Base-by-base conservation (phyloP, 768 basidiomycete genomes). In the Cantharellus cinnabarinus region DNA sequence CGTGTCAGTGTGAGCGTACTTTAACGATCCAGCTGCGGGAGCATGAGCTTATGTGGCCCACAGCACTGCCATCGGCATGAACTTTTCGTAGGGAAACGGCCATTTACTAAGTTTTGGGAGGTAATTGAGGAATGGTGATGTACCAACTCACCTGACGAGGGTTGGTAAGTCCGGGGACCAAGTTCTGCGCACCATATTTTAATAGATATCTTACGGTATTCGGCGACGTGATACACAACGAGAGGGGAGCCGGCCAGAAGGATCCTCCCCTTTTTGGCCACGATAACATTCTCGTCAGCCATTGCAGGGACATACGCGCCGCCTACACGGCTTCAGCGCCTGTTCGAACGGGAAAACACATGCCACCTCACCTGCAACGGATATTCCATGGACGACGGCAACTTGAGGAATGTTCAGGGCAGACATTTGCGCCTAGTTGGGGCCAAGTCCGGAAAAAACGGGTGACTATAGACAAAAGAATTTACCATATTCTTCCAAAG, bases 271-370 rank as follows among this genome's bases (percentile, higher is more conserved):
- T 94, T 90, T 61, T 91, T 85, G 61, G 82, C 80, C 40, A 89
- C 87, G 62, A 89, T 91, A 64, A 89, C 77, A 62, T 89, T 91
- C 70, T 91, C 88, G 66, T 97, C 91, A 1, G 90, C 88, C 88
- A 97, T 94, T 2, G 91, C 91, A 37, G 91, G 90, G 50, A 94
- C 89, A 70, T 90, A 93, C 44, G 90, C 90, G 60, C 90, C 90
- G 60, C 85, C 85, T 83, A 51, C 15, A 56, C 20, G 20, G 20
- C 20, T 29, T 29, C 20, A 29, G 40, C 15, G 64, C 59, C 60
- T 53, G 50, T 59, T 59, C 34, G 20, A 3, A 55, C 51, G 55
- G 51, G 60, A 59, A 58, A 3, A 29, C 20, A 41, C 44, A 41
- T 15, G 44, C 34, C 20, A 5, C 44, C 66, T 58, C 64, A 68